These are phyloP conservation scores for Venturia effusa DNA, from an alignment of 2,329 filamentous ascomycete species.

Conservation along the genomic window DNA sequence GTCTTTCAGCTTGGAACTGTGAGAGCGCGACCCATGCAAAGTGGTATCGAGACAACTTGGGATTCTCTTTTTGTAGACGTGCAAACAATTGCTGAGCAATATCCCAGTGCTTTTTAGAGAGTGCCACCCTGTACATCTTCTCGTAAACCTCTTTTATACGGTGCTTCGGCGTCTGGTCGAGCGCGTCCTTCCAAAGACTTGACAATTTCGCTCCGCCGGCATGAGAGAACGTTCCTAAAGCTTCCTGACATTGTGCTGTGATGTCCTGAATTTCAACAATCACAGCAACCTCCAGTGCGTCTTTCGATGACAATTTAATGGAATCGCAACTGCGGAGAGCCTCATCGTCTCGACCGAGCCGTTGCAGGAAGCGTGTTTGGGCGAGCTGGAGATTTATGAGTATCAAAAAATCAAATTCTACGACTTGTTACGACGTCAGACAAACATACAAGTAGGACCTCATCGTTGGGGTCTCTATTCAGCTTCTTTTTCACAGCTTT, in stretches of 20 bases:
- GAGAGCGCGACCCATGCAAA: constrained; percentile 11
- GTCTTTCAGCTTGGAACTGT: constrained; percentile 5
- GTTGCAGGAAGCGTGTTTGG: constrained; percentile 6
- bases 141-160: not conserved
- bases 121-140: constrained; percentile 6
- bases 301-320: constrained; percentile 7
- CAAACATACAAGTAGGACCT: constrained; percentile 1
- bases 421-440: not conserved
- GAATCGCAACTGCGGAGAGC: not conserved
- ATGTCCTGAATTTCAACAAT: constrained; percentile 5
- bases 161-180: constrained; percentile 1
- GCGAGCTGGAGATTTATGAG: constrained; percentile 7
- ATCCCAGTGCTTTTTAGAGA: constrained; percentile 9
- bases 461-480: constrained; percentile 6
- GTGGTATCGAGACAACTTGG: constrained; percentile 6
- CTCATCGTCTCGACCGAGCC: not conserved
- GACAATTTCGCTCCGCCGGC: not conserved
- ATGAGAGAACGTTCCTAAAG: not conserved
- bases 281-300: constrained; percentile 1
- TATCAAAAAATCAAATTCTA: not conserved
- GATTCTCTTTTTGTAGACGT: constrained; percentile 10
- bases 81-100: constrained; percentile 11
- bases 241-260: constrained; percentile 8
- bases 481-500: constrained; percentile 11
- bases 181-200: constrained; percentile 8